phyloP scores from a whole-genome alignment of 306 rosid species.

The Rosa chinensis region DNA sequence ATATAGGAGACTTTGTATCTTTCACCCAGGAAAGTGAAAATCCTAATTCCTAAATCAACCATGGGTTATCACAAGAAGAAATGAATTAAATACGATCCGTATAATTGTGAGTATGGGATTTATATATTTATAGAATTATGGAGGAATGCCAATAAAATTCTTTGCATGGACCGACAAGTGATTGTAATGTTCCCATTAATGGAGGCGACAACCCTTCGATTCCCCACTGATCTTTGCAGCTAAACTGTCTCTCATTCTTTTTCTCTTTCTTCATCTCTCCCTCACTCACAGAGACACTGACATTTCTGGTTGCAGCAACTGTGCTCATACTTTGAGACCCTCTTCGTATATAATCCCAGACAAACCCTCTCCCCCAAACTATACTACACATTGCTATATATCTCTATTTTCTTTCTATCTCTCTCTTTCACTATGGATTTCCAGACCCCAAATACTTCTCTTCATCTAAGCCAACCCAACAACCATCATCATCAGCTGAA shows the following conservation, averaged over 20 bases:
- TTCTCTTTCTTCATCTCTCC: conserved; percentile 19
- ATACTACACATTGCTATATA: not conserved
- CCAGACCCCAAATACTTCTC: conserved; percentile 53
- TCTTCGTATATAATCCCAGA: conserved; percentile 38
- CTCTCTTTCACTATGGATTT: conserved; percentile 47
- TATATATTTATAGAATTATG: not conserved
- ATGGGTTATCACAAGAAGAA: not conserved
- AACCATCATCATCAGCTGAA: conserved; percentile 37
- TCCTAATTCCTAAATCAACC: not conserved
- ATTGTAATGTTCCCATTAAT: conserved; percentile 72
- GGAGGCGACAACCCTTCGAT: conserved; percentile 77
- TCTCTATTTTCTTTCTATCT: conserved; percentile 1
- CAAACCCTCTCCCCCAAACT: conserved; percentile 21
- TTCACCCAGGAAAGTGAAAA: not conserved
- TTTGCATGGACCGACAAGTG: conserved; percentile 60
- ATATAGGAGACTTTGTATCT: not conserved
- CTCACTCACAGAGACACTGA: conserved; percentile 8
- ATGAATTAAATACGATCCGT: not conserved
- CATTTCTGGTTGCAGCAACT: conserved; percentile 44
- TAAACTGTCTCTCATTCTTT: conserved; percentile 46
- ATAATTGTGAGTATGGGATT: not conserved
- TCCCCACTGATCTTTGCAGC: conserved; percentile 70
- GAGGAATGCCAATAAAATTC: not conserved
- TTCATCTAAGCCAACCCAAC: conserved; percentile 40
- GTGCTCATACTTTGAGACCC: conserved; percentile 34